Conservation (phyloP, 495 filamentous ascomycete genomes). For the Mycothermus thermophilus region DNA sequence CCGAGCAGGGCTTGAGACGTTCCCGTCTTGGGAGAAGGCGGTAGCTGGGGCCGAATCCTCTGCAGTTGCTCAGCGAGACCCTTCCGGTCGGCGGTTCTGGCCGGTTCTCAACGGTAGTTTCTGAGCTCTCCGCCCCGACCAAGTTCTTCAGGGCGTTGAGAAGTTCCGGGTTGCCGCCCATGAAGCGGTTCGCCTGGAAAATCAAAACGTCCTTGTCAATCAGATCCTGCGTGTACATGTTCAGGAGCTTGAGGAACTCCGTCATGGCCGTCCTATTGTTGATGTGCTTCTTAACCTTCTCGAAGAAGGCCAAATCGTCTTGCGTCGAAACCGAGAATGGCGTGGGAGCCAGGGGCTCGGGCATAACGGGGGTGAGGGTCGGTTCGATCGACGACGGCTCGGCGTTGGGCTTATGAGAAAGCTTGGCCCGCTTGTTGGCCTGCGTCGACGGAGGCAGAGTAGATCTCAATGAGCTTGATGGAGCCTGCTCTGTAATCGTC, state of each 20-base stretch:
- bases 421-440: constrained; percentile 47
- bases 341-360: constrained; percentile 68
- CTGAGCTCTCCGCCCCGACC: constrained; percentile 54
- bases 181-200: constrained; percentile 68
- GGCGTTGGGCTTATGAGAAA: constrained; percentile 42
- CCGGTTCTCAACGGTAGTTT: constrained; percentile 66
- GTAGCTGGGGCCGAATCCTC: constrained; percentile 88
- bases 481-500: too few relatives aligned
- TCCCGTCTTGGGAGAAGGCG: constrained; percentile 81
- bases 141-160: constrained; percentile 75
- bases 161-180: constrained; percentile 76
- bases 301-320: constrained; percentile 88
- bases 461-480: too few relatives aligned
- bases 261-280: constrained; percentile 79
- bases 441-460: constrained; percentile 18
- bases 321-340: constrained; percentile 44
- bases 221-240: constrained; percentile 80
- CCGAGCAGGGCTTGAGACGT: constrained; percentile 73
- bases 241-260: constrained; percentile 92
- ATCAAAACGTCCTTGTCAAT: constrained; percentile 71
- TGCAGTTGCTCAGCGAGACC: constrained; percentile 84
- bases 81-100: constrained; percentile 57
- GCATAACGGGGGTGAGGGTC: constrained; percentile 71
- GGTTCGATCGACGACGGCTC: constrained; percentile 69
- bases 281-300: constrained; percentile 91